Conservation (phyloP, 441 rosid species). For the Adansonia rubrostipa region DNA sequence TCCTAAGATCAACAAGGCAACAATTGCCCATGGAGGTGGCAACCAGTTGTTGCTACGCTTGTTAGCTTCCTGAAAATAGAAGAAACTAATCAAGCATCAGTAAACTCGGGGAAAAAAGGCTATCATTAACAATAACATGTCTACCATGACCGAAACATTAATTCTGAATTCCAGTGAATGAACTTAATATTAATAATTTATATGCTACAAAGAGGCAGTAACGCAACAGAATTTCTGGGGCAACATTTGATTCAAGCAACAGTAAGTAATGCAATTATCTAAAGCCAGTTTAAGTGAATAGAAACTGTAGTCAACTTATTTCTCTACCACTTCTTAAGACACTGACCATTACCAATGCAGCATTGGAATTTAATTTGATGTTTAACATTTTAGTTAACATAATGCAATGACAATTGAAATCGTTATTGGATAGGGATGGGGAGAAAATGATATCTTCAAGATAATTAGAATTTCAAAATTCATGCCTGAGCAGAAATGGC, state of each 20-base stretch:
- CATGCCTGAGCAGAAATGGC: conserved; percentile 97
- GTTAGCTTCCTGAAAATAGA: conserved; percentile 84
- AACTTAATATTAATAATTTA: too few species aligned
- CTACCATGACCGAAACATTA: neutral
- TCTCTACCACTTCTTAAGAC: neutral
- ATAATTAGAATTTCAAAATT: conserved; percentile 13
- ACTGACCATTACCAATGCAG: neutral
- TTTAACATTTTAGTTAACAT: neutral
- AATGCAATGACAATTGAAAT: conserved; percentile 2
- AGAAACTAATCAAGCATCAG: neutral
- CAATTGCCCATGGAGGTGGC: conserved; percentile 99
- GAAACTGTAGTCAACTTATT: neutral
- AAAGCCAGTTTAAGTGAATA: neutral
- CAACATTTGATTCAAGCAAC: neutral
- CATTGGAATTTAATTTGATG: neutral
- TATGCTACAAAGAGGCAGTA: too few species aligned
- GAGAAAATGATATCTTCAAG: neutral
- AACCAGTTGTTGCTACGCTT: conserved; percentile 94
- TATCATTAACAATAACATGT: neutral
- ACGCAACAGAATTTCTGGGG: neutral
- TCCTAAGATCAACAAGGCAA: conserved; percentile 79
- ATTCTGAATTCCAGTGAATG: neutral
- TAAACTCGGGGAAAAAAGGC: neutral
- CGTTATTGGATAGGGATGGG: neutral
- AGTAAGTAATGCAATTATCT: neutral